Percentiles rank a stretch among this genome's conserved stretches.
phyloP scores from a whole-genome alignment of 768 basidiomycete species.

The Scleroderma citrinum region DNA sequence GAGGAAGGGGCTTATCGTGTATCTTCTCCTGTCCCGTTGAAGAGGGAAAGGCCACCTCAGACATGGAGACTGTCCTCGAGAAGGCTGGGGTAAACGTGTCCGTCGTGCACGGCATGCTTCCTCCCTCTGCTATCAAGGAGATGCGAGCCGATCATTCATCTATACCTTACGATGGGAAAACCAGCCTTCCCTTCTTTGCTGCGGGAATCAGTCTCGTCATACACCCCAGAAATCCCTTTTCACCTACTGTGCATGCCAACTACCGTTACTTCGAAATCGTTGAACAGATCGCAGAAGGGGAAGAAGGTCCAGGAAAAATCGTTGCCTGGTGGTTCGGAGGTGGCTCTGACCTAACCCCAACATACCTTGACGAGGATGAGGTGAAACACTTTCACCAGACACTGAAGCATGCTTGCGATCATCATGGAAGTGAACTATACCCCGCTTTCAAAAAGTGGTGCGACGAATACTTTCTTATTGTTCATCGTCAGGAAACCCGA shows the following conservation, averaged over 20 bases:
- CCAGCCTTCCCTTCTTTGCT: constrained; percentile 85
- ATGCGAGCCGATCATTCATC: constrained; percentile 91
- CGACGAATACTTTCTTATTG: constrained; percentile 94
- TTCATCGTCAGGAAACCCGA: constrained; percentile 79
- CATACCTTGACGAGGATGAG: constrained; percentile 87
- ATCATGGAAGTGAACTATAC: constrained; percentile 64
- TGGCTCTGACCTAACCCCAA: constrained; percentile 90
- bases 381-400: constrained; percentile 80
- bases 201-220: constrained; percentile 90
- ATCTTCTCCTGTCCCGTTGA: constrained; percentile 56
- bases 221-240: constrained; percentile 90
- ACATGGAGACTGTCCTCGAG: constrained; percentile 59
- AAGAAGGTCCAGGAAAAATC: constrained; percentile 40
- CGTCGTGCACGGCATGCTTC: constrained; percentile 81
- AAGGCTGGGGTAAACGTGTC: constrained; percentile 97
- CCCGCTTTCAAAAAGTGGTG: constrained; percentile 90
- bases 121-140: constrained; percentile 84
- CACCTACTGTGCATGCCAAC: constrained; percentile 93
- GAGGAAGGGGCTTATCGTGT: constrained; percentile 74
- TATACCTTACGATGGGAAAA: constrained; percentile 54
- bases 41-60: constrained; percentile 27
- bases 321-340: constrained; percentile 99
- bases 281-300: constrained; percentile 35
- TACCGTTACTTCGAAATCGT: constrained; percentile 97
- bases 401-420: constrained; percentile 69